Conservation (phyloP, 768 basidiomycete species). For the Naematelia encephala region DNA sequence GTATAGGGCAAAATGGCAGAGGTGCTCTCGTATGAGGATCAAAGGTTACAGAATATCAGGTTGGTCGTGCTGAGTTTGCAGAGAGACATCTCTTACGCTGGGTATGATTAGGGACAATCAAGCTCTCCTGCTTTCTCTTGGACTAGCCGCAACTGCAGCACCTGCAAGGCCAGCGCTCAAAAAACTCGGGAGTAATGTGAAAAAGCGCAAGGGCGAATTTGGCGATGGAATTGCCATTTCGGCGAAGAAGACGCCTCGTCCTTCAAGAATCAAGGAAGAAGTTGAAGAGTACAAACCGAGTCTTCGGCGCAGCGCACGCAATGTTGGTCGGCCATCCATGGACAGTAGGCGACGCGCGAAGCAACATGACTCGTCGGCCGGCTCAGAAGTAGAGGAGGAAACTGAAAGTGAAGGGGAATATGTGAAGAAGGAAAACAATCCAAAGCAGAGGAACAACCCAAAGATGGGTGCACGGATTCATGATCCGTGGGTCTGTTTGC, state of each 20-base stretch:
- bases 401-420: conserved; percentile 19
- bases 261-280: background rate
- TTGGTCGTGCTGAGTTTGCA: conserved; percentile 7
- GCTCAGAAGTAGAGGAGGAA: no score
- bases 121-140: conserved; percentile 36
- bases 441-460: conserved; percentile 36
- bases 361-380: no score
- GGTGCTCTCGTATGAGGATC: conserved; percentile 31
- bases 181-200: background rate
- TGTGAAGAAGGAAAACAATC: conserved; percentile 32
- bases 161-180: conserved; percentile 1
- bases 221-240: background rate
- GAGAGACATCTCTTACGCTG: background rate
- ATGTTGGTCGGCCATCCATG: background rate
- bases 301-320: conserved; percentile 3
- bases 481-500: conserved; percentile 42
- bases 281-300: background rate
- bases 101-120: conserved; percentile 42
- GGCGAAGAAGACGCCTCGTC: background rate
- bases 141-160: conserved; percentile 18
- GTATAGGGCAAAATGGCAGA: no score
- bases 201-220: background rate
- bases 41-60: conserved; percentile 36
- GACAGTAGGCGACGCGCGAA: no score
- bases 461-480: conserved; percentile 43